Evolutionary conservation across 768 basidiomycete genomes (phyloP), one percentile per base, ranked within the genome.

Genomic region (Mycena galericulata): DNA sequence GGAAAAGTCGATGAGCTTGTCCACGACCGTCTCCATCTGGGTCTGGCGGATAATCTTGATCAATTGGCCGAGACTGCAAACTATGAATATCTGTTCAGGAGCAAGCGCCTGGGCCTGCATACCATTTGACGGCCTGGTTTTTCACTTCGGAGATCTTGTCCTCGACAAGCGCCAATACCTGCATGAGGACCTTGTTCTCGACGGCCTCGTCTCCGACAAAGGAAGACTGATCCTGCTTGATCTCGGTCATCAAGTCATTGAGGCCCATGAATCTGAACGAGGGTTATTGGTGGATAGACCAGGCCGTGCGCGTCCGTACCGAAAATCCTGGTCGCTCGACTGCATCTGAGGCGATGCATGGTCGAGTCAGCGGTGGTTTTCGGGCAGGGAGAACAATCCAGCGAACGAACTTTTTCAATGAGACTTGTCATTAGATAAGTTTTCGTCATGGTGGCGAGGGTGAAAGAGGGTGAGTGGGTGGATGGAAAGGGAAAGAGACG

Each of bases 121-220:
- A 94, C 97, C 96, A 97, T 83, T 97, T 96, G 14, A 98, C 97
- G 2, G 96, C 95, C 78, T 95, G 92, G 75, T 98, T 98, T 85
- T 99, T 99, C 71, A 99, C 98, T 83, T 99, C 98, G 10, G 96
- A 96, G 72, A 97, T 98, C 80, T 92, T 92, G 82, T 99, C 98
- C 76, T 94, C 93, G 6, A 98, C 92, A 22, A 98, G 87, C 36
- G 89, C 84, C 46, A 98, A 84, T 1, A 99, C 96, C 77, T 93
- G 90, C 45, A 88, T 89, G 51, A 97, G 85, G 56, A 97, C 90
- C 77, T 92, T 93, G 77, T 84, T 89, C 84, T 99, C 98, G 34
- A 91, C 88, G 6, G 84, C 73, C 77, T 98, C 97, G 76, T 99
- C 97, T 61, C 95, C 90, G 14, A 89, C 81, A 78, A 96, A 96